These are phyloP conservation scores for Trichoderma virens DNA, from an alignment of 495 filamentous ascomycete species.

Conservation along the genomic window DNA sequence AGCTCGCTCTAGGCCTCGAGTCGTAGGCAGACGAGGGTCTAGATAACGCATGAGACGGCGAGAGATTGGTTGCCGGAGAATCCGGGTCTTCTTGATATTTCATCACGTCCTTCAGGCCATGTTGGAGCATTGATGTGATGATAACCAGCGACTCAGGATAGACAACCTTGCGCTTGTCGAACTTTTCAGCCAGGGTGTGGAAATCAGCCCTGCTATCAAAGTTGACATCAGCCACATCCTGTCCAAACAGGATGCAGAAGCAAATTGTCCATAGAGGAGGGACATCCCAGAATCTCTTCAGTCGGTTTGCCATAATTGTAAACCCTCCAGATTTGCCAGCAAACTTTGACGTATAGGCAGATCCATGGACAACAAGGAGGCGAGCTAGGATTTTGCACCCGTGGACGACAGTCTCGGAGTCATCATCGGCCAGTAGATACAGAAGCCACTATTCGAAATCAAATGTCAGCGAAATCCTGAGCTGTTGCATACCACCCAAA, in stretches of 20 bases:
- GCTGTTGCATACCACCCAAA: not conserved
- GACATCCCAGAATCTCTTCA: slow-evolving; percentile 86
- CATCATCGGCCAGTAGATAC: slow-evolving; percentile 82
- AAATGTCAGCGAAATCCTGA: not conserved
- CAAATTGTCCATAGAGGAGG: slow-evolving; percentile 80
- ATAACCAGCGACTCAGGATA: slow-evolving; percentile 75
- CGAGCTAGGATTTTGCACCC: slow-evolving; percentile 81
- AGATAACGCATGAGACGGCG: not conserved
- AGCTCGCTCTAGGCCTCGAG: slow-evolving; percentile 33
- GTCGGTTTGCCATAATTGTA: slow-evolving; percentile 66
- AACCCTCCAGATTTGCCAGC: slow-evolving; percentile 79
- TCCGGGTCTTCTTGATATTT: slow-evolving; percentile 52
- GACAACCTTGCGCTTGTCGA: slow-evolving; percentile 56
- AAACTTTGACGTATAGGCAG: slow-evolving; percentile 76
- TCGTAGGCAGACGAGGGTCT: not conserved
- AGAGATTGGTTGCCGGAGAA: slow-evolving; percentile 34
- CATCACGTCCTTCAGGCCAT: slow-evolving; percentile 61
- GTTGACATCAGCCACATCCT: slow-evolving; percentile 67
- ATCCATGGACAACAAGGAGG: slow-evolving; percentile 72
- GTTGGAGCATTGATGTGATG: slow-evolving; percentile 81
- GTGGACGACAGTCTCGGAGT: slow-evolving; percentile 72
- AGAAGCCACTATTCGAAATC: slow-evolving; percentile 67
- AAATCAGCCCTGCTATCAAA: slow-evolving; percentile 66
- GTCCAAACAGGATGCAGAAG: slow-evolving; percentile 81
- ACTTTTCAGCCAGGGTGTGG: slow-evolving; percentile 62